Evolutionary conservation across 108 stramenopile species (phyloP).

Genomic region (Nitzschia sp.): DNA sequence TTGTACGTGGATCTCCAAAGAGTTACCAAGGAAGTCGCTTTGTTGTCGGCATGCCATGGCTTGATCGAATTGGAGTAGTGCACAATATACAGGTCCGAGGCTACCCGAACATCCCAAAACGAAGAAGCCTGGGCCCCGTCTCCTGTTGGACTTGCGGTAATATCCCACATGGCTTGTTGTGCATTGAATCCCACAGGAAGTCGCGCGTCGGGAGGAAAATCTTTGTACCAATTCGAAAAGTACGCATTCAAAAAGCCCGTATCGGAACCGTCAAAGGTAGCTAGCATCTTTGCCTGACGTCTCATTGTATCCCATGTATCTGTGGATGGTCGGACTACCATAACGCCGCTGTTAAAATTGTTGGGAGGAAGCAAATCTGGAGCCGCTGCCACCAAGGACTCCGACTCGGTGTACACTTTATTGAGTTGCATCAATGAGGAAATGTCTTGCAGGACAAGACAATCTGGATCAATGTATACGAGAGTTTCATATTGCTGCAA

Average conservation of each 20-base stretch:
- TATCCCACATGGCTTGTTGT: conserved; percentile 72
- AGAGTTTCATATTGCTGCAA: conserved; percentile 68
- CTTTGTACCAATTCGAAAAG: conserved; percentile 68
- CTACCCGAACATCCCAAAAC: conserved; percentile 71
- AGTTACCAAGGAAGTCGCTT: neutral
- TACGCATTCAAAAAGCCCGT: conserved; percentile 88
- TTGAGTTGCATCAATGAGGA: conserved; percentile 56
- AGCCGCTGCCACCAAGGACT: conserved; percentile 78
- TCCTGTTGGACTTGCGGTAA: conserved; percentile 48
- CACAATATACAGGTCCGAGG: conserved; percentile 56
- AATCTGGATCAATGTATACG: conserved; percentile 82
- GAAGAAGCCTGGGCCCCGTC: conserved; percentile 26
- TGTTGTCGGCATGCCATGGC: conserved; percentile 57
- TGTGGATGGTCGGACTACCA: conserved; percentile 72
- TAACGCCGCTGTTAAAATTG: conserved; percentile 88
- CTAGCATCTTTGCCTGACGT: conserved; percentile 24
- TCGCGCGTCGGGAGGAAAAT: conserved; percentile 56
- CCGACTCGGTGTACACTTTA: conserved; percentile 38
- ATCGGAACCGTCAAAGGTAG: conserved; percentile 81
- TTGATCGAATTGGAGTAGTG: conserved; percentile 79
- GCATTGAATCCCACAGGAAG: conserved; percentile 82
- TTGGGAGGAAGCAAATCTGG: conserved; percentile 86
- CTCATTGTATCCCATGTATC: conserved; percentile 52
- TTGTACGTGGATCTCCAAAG: conserved; percentile 50
- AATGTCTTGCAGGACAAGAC: conserved; percentile 65